Evolutionary conservation across 345 rosid species (phyloP).

Genomic region (Excoecaria cochinchinensis): DNA sequence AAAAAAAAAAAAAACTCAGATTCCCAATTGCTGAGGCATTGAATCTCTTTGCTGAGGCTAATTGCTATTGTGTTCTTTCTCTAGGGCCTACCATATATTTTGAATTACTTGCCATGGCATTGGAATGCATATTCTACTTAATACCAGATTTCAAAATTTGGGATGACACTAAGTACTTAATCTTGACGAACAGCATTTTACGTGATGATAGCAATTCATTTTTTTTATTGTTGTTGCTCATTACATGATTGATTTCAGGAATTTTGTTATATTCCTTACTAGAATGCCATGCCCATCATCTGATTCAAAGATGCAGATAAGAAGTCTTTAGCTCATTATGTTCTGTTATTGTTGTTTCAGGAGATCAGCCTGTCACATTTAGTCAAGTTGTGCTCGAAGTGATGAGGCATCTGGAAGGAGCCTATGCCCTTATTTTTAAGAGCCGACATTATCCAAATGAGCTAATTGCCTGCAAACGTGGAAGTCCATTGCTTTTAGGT

Average conservation of each 20-base stretch:
- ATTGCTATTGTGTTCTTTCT: background rate
- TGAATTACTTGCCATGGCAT: background rate
- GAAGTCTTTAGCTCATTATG: background rate
- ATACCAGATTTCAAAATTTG: background rate
- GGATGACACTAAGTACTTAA: background rate
- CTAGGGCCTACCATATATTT: background rate
- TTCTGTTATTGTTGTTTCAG: slow-evolving; percentile 39
- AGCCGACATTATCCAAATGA: slow-evolving; percentile 91
- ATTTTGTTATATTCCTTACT: background rate
- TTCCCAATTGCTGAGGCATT: background rate
- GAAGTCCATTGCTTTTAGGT: slow-evolving; percentile 91
- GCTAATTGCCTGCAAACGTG: slow-evolving; percentile 93
- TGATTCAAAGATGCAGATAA: background rate
- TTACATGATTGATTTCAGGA: background rate
- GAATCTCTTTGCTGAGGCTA: background rate
- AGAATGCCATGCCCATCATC: slow-evolving; percentile 3
- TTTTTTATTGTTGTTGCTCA: background rate
- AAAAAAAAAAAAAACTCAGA: background rate
- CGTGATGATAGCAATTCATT: background rate
- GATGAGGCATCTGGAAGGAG: slow-evolving; percentile 96
- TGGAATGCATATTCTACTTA: background rate
- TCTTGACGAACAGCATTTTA: background rate
- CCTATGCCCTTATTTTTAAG: slow-evolving; percentile 94
- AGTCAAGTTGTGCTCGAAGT: slow-evolving; percentile 94
- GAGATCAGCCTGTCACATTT: slow-evolving; percentile 65